Evolutionary conservation across 129 eudicot species (phyloP).

Genomic region (Logfia minima): DNA sequence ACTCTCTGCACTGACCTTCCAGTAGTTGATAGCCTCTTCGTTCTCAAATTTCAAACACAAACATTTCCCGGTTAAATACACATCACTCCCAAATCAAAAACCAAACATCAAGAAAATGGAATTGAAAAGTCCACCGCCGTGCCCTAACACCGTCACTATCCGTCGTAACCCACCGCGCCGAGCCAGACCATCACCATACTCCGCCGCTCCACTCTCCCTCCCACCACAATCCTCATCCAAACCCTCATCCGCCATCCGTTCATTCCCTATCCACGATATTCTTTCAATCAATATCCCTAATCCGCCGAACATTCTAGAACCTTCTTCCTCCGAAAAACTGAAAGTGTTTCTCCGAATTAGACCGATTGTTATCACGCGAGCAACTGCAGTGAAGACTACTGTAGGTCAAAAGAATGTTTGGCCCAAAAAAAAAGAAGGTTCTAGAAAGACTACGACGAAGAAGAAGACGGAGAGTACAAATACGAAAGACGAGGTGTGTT

Average conservation of each 20-base stretch:
- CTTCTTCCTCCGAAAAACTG: slow-evolving; percentile 44
- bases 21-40: too few relatives aligned
- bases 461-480: background rate
- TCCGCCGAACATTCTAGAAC: background rate
- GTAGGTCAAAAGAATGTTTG: slow-evolving; percentile 50
- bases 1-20: too few relatives aligned
- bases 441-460: slow-evolving; percentile 20
- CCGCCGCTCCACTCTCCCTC: slow-evolving; percentile 37
- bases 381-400: background rate
- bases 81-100: background rate
- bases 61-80: slow-evolving; percentile 27
- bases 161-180: slow-evolving; percentile 77
- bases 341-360: slow-evolving; percentile 63
- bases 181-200: slow-evolving; percentile 63
- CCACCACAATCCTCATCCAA: slow-evolving; percentile 31
- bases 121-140: slow-evolving; percentile 42
- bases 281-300: slow-evolving; percentile 38
- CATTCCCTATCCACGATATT: slow-evolving; percentile 50
- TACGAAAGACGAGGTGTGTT: slow-evolving; percentile 28
- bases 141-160: slow-evolving; percentile 60
- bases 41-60: background rate
- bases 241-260: slow-evolving; percentile 37
- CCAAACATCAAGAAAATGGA: slow-evolving; percentile 34
- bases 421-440: slow-evolving; percentile 45
- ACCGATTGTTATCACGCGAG: slow-evolving; percentile 34